phyloP scores from a whole-genome alignment of 257 asterid genomes.

The Nicotiana attenuata region DNA sequence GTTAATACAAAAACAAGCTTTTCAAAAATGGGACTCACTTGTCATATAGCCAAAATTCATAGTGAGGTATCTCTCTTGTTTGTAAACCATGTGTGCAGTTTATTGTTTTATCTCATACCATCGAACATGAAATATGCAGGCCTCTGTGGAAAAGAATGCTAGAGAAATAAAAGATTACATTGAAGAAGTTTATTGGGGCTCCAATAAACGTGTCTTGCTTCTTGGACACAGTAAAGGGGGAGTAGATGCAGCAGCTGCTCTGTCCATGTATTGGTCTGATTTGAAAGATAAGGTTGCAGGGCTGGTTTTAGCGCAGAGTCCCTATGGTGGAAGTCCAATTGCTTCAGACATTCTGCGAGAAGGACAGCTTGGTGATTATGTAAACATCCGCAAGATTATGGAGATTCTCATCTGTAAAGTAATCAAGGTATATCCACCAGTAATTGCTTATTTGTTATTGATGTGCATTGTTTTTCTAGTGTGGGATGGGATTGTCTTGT shows the following conservation, averaged over 20 bases:
- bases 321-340: constrained; percentile 95
- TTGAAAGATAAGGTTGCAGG: constrained; percentile 95
- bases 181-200: constrained; percentile 94
- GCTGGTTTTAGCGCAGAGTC: constrained; percentile 86
- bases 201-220: constrained; percentile 72
- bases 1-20: constrained; percentile 69
- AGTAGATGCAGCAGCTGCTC: constrained; percentile 86
- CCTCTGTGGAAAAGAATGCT: constrained; percentile 88
- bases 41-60: constrained; percentile 71
- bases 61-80: constrained; percentile 30
- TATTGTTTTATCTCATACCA: not conserved
- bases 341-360: constrained; percentile 89
- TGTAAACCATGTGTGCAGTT: not conserved
- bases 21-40: constrained; percentile 88
- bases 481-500: not conserved
- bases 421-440: constrained; percentile 57
- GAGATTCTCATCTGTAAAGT: constrained; percentile 92
- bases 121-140: constrained; percentile 38
- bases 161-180: constrained; percentile 82
- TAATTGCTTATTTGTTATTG: not conserved
- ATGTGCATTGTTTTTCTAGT: not conserved
- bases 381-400: constrained; percentile 88
- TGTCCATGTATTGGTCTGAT: constrained; percentile 89
- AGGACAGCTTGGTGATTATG: constrained; percentile 98
- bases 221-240: constrained; percentile 99